Base-by-base conservation (phyloP, 148 eudicot species). In the Fagopyrum tataricum region DNA sequence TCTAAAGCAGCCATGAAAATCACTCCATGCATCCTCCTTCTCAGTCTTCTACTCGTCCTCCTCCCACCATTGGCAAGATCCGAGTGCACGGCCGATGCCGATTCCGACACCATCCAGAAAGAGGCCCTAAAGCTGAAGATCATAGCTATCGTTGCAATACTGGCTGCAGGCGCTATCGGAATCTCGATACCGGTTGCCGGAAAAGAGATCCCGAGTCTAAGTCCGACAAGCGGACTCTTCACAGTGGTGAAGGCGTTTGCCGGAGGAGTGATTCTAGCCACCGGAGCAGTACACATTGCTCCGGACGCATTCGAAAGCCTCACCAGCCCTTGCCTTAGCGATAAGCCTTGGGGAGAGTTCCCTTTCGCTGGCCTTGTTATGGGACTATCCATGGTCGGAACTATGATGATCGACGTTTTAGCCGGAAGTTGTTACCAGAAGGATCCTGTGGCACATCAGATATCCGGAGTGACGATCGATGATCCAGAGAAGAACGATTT, bases 241-340 rank as follows among this genome's bases (percentile, higher is more conserved):
- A 82, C 42, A 76, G 26, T 80, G 2, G 73, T 85, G 0, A 85
- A 85, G 56, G 73, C 85, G 2, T 85, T 85, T 5, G 85, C 87
- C 6, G 85, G 81, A 0, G 87, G 87, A 4, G 85, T 85, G 2
- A 85, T 85, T 23, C 18, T 85, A 2, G 73, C 83, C 15, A 82
- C 87, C 0, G 87, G 85, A 0, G 79, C 74, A 17, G 75, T 85
- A 3, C 87, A 82, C 51, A 62, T 82, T 4, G 31, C 80, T 9
- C 87, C 87, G 0, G 85, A 84, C 18, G 81, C 85, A 0, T 82
- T 75, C 41, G 78, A 77, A 7, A 43, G 20, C 20, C 52, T 85
- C 10, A 85, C 78, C 0, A 77, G 44, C 61, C 85, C 83, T 0
- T 85, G 87, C 51, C 80, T 85, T 10, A 64, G 49, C 12, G 64